Base-by-base conservation (phyloP, 306 rosid species). In the Senna siamea region DNA sequence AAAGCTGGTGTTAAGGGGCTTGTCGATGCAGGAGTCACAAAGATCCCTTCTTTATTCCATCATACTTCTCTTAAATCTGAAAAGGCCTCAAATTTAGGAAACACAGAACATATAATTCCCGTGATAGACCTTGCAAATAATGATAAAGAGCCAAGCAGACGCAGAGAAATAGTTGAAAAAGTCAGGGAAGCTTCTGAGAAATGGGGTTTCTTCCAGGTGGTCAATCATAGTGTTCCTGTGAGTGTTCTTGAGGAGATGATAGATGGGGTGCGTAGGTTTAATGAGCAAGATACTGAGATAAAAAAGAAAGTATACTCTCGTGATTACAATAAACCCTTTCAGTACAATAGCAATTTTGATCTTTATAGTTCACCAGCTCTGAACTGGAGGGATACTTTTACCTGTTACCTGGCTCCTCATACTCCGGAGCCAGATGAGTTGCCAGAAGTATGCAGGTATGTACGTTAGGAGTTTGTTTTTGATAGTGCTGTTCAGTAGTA, bases 1-100 rank as follows among this genome's bases (percentile, higher is more conserved):
- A 84, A 86, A 69, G 71, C 70, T 41, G 93, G 88, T 35, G 96
- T 88, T 6, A 86, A 88, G 76, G 89, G 92, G 15, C 88, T 88
- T n/a, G 85, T 81, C 22, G 96, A 90, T 81, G 83, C 89, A n/a
- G 89, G 89, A 0, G 38, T 87, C 9, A 74, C 83, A 3, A 67
- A 84, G 38, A 62, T 91, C 15, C 94, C 92, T 5, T 61, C 38
- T n/a, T 54, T 91, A 2, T 91, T 89, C 59, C 73, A 67, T 59
- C 76, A 76, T 2, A 74, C 69, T 53, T 79, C 60, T 5, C 55
- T 71, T 4, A 38, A 72, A 41, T 60, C 48, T 47, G 59, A 71
- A 2, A 70, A 75, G 34, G 56, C 64, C 15, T 64, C 83, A 58
- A 44, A 43, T 32, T 14, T 37, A 22, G 35, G 12, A 13, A 44